Evolutionary conservation across 1,284 basidiomycete species (phyloP).

Genomic region (Rhodotorula mucilaginosa): DNA sequence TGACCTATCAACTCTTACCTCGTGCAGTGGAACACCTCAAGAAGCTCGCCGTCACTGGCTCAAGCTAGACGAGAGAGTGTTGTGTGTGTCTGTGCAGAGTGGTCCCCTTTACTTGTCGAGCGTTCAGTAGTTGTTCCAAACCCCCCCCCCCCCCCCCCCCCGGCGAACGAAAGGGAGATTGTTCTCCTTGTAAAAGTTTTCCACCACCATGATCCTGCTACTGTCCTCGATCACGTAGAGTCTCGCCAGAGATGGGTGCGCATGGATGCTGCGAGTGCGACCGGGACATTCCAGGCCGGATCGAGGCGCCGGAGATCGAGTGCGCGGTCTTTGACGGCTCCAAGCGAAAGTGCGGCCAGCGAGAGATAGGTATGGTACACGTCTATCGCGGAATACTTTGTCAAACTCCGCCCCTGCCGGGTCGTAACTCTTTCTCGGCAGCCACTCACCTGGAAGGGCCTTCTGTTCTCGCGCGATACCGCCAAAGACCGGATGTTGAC

Average conservation of each 20-base stretch:
- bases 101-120: not conserved
- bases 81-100: too few species aligned
- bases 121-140: not conserved
- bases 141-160: not conserved
- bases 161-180: too few species aligned
- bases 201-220: too few species aligned
- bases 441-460: slow-evolving; percentile 64
- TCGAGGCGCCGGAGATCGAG: slow-evolving; percentile 58
- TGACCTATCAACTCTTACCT: not conserved
- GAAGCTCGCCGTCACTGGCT: slow-evolving; percentile 14
- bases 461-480: slow-evolving; percentile 78
- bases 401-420: too few species aligned
- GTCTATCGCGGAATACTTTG: slow-evolving; percentile 57
- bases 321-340: not conserved
- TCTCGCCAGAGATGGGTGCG: slow-evolving; percentile 53
- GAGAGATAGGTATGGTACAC: slow-evolving; percentile 82
- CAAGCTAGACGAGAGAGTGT: not conserved
- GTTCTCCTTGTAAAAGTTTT: too few species aligned
- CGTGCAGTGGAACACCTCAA: slow-evolving; percentile 1
- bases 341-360: slow-evolving; percentile 70
- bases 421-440: too few species aligned
- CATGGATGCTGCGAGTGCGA: slow-evolving; percentile 65
- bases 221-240: too few species aligned
- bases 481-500: slow-evolving; percentile 74
- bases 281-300: slow-evolving; percentile 66